Evolutionary conservation across 495 filamentous ascomycete genomes (phyloP), one percentile per base, ranked within the genome.

Genomic region (Podospora pseudocomata): DNA sequence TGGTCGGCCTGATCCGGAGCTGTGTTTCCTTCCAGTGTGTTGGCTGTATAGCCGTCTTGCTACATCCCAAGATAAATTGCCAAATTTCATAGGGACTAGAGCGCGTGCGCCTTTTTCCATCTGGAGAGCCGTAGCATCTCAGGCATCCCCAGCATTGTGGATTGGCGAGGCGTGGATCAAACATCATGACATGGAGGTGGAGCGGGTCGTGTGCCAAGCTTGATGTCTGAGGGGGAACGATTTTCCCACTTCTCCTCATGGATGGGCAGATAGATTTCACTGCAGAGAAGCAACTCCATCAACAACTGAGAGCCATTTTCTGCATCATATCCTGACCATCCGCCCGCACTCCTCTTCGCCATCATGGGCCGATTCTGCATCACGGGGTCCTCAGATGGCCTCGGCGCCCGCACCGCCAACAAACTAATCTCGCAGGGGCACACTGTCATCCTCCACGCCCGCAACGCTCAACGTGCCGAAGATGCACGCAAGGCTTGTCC

Each of bases 281-380:
- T 49, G 23, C 1, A 23, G 23, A 23, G 23, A 23, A 23, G 1
- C 23, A 23, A 23, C 23, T 23, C 23, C 23, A 23, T 23, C 23
- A 23, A 11, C 5, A 49, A 11, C 3, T 11, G 39, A 49, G 39
- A 6, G 39, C 7, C 6, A 49, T 49, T 49, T 49, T 49, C 30
- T 7, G 13, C 39, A 49, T 23, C 23, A 23, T 23, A 5, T 49
- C 39, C 13, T 49, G 39, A 49, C 13, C 39, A 49, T 49, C 39
- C 39, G 7, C 23, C 23, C 23, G 23, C 23, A 32, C 15, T 49
- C 13, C 39, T 11, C 39, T 11, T 49, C 39, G 2, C 9, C 13
- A 3, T 49, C 39, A 87, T 87, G 84, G 79, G 77, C 2, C 85
- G 84, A 15, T 83, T 88, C 67, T 84, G 87, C 74, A 86, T 88